Percentiles rank a stretch among this genome's conserved stretches.
Conservation (phyloP, 1,284 basidiomycete genomes). For the Cerrena zonata region DNA sequence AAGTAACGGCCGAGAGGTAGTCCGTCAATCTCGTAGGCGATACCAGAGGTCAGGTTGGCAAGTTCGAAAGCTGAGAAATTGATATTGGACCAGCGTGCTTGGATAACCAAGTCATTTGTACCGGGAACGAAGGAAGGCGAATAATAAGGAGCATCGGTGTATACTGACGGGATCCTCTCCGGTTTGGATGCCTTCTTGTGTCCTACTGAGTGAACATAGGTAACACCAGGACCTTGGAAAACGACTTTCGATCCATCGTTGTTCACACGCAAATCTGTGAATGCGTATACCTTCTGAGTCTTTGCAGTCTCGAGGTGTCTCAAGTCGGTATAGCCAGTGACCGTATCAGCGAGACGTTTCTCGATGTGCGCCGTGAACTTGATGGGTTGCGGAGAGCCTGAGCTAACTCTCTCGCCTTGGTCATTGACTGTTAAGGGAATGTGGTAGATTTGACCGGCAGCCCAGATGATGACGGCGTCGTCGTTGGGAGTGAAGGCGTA, state of each 20-base stretch:
- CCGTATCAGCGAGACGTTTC: slow-evolving; percentile 57
- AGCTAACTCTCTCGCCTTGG: slow-evolving; percentile 43
- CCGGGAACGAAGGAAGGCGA: slow-evolving; percentile 60
- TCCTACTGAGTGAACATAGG: slow-evolving; percentile 44
- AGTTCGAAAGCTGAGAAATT: slow-evolving; percentile 62
- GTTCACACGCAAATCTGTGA: slow-evolving; percentile 55
- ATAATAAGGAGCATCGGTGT: slow-evolving; percentile 51
- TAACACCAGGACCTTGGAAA: slow-evolving; percentile 51
- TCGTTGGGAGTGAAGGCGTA: slow-evolving; percentile 62
- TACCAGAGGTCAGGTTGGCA: slow-evolving; percentile 43
- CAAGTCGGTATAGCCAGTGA: slow-evolving; percentile 41
- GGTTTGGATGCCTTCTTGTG: slow-evolving; percentile 17
- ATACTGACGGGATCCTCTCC: slow-evolving; percentile 42
- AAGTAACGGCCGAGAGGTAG: slow-evolving; percentile 62
- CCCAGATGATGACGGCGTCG: slow-evolving; percentile 65
- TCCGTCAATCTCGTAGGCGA: slow-evolving; percentile 45
- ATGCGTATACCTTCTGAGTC: slow-evolving; percentile 51
- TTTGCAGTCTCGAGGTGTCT: slow-evolving; percentile 47
- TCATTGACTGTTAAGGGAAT: slow-evolving; percentile 50
- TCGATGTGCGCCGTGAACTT: slow-evolving; percentile 58
- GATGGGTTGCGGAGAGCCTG: slow-evolving; percentile 42
- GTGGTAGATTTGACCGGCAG: slow-evolving; percentile 59
- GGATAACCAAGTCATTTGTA: slow-evolving; percentile 44
- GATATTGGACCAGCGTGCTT: slow-evolving; percentile 62
- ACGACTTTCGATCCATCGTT: slow-evolving; percentile 44